Evolutionary conservation across 345 rosid genomes (phyloP).

Genomic region (Brassica incana): DNA sequence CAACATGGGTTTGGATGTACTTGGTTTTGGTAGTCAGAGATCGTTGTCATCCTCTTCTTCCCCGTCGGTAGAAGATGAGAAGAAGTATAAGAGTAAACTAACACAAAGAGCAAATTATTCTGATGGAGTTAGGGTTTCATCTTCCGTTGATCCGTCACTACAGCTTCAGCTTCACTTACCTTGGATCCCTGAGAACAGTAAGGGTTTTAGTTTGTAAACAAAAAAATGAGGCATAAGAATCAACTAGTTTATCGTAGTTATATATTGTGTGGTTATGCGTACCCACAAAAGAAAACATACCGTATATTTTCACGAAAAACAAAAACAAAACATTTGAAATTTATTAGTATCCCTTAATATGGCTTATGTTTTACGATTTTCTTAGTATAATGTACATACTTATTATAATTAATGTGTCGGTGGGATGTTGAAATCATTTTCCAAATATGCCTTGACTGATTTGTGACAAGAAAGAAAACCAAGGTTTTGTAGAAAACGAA

Average conservation of each 20-base stretch:
- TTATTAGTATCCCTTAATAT: not conserved
- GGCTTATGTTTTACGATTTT: constrained; percentile 1
- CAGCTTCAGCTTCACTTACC: constrained; percentile 75
- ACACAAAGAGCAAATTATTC: not conserved
- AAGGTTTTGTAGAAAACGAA: not conserved
- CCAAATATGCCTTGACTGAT: constrained; percentile 27
- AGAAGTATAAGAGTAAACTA: constrained; percentile 14
- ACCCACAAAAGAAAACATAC: too few species aligned
- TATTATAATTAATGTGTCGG: constrained; percentile 1
- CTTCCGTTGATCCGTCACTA: constrained; percentile 52
- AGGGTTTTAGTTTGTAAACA: constrained; percentile 11
- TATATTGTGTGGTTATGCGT: too few species aligned
- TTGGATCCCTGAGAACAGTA: constrained; percentile 66
- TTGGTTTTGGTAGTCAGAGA: constrained; percentile 39
- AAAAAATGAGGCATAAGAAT: not conserved
- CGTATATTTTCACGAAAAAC: too few species aligned
- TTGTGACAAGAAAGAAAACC: constrained; percentile 28
- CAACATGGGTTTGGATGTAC: constrained; percentile 51
- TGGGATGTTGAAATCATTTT: constrained; percentile 20
- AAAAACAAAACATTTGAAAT: too few species aligned
- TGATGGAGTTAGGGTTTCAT: constrained; percentile 37
- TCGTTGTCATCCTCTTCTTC: constrained; percentile 36
- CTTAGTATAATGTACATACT: not conserved
- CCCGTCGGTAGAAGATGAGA: constrained; percentile 28
- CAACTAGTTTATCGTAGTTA: too few species aligned